Evolutionary conservation across 768 basidiomycete genomes (phyloP).

Genomic region (Gyrodon lividus): DNA sequence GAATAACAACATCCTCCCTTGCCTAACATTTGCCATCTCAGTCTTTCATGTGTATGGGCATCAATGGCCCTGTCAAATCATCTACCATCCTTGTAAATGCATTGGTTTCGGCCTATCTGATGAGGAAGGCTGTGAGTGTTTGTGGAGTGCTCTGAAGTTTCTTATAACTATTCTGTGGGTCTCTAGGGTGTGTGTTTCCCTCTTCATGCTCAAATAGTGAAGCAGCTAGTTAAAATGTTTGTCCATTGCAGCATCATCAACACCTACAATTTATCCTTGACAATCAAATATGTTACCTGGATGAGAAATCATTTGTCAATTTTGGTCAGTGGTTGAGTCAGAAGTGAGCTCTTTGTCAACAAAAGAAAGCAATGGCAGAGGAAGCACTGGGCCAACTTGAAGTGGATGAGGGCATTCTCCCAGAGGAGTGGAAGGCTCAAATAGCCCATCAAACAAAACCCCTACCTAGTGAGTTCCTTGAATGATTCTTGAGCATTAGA

Average conservation of each 20-base stretch:
- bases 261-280: background rate
- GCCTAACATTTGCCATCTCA: too few relatives aligned
- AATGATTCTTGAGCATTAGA: too few relatives aligned
- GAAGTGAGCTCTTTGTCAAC: background rate
- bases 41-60: conserved; percentile 36
- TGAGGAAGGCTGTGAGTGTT: conserved; percentile 32
- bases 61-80: too few relatives aligned
- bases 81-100: too few relatives aligned
- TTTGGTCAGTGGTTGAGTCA: conserved; percentile 14
- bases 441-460: conserved; percentile 2
- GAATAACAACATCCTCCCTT: background rate
- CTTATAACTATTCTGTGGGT: too few relatives aligned
- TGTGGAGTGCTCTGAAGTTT: conserved; percentile 31
- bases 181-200: conserved; percentile 10
- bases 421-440: background rate
- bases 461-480: background rate
- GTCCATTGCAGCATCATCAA: background rate
- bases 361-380: background rate
- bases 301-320: conserved; percentile 1
- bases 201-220: background rate
- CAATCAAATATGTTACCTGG: too few relatives aligned
- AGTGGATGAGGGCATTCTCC: too few relatives aligned
- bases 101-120: too few relatives aligned
- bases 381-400: background rate
- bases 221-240: conserved; percentile 8